phyloP scores from a whole-genome alignment of 176 grass and related monocot genomes.

The Carex kokanica region DNA sequence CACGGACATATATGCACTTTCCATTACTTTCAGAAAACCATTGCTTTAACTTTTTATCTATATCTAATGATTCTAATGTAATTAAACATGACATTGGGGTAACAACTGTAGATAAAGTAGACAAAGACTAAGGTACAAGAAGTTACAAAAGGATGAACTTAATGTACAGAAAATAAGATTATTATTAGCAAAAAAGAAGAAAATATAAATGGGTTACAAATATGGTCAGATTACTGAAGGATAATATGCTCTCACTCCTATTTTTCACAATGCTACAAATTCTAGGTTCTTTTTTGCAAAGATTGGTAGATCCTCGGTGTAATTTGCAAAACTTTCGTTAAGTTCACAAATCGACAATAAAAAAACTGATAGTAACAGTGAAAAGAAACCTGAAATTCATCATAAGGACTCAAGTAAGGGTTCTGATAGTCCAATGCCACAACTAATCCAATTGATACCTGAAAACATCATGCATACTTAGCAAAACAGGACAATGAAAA shows the following conservation, averaged over 20 bases:
- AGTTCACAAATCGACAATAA: constrained; percentile 6
- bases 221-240: neutral
- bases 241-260: neutral
- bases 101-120: neutral
- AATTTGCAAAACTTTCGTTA: neutral
- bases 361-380: constrained; percentile 1
- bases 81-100: neutral
- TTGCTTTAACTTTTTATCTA: neutral
- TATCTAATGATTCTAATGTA: neutral
- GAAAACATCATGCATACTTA: constrained; percentile 23
- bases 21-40: neutral
- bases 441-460: constrained; percentile 88
- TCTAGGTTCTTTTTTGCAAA: neutral
- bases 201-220: neutral
- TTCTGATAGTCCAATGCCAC: constrained; percentile 89
- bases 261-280: neutral
- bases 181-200: constrained; percentile 1
- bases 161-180: neutral
- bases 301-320: neutral
- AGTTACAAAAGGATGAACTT: neutral
- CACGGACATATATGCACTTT: neutral
- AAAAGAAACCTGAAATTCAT: constrained; percentile 81
- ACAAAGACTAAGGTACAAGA: neutral
- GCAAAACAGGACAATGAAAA: neutral
- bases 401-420: constrained; percentile 82